Evolutionary conservation across 164 flowering plant species (phyloP), one percentile per base, ranked within the genome.

Genomic region (Amborella trichopoda): DNA sequence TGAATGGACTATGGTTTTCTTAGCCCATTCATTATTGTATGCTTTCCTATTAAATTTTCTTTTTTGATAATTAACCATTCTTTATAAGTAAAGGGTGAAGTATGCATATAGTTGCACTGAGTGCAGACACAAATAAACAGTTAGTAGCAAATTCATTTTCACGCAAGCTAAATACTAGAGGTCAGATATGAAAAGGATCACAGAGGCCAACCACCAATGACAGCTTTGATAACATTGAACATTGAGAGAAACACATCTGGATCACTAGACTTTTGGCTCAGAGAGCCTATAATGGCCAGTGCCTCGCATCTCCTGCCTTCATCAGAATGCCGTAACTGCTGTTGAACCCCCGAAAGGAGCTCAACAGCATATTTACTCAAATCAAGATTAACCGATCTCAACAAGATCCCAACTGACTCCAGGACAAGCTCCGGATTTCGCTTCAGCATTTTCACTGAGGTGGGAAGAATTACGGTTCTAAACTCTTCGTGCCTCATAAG

Each of bases 371-470:
- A 93, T 64, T 80, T 88, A 47, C 99, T 93, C 61, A 88, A 62
- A 68, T 93, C 99, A 54, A 93, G 80, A 42, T 61, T 73, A 56
- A 77, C 68, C 11, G 73, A 68, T 48, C 70, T 65, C 67, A 93
- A 55, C 28, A 88, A 81, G 55, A 88, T 59, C 43, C 82, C 84
- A 63, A 81, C 70, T 27, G 97, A 67, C 52, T 85, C 97, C 68
- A 93, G 32, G 6, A 81, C 81, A 58, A 88, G 80, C 75, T 93
- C 99, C n/a, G 99, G 99, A 58, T 85, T 93, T 43, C 99, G 75
- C 56, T 83, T 93, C 59, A 93, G 59, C 97, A 93, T 85, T 69
- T 85, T 93, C 23, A 83, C 48, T 32, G 80, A 73, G 23, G 96
- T 66, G 33, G 99, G 97, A 54, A 93, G 39, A 46, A 88, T 72